These are phyloP conservation scores for Carex parvula DNA, from an alignment of 176 grass and related monocot genomes.

Conservation along the genomic window DNA sequence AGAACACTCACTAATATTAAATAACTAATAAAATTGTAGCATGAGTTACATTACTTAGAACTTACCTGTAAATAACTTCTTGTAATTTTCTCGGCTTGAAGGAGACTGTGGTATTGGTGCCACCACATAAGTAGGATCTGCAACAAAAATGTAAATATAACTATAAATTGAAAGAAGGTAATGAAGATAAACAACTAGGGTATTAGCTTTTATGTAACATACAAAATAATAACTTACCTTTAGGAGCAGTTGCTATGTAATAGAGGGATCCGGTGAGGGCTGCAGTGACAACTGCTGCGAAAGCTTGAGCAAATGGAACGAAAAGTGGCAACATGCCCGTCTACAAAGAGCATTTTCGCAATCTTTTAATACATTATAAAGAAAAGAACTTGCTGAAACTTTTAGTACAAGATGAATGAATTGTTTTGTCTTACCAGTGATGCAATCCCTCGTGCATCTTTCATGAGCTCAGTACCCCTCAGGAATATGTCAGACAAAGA, in stretches of 20 bases:
- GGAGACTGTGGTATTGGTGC: slow-evolving; percentile 55
- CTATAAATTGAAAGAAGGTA: neutral
- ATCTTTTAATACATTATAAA: neutral
- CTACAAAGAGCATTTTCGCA: slow-evolving; percentile 33
- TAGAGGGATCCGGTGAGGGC: slow-evolving; percentile 89
- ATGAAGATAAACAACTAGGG: neutral
- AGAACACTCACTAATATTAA: neutral
- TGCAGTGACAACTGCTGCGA: slow-evolving; percentile 86
- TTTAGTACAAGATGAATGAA: neutral
- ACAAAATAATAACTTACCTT: slow-evolving; percentile 36
- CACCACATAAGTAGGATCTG: slow-evolving; percentile 96
- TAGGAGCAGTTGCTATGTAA: slow-evolving; percentile 70
- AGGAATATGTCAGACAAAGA: slow-evolving; percentile 80
- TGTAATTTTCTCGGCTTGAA: slow-evolving; percentile 59
- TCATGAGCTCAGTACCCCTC: slow-evolving; percentile 80
- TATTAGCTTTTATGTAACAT: neutral
- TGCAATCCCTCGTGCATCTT: slow-evolving; percentile 77
- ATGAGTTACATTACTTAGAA: slow-evolving; percentile 11
- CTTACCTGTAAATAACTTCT: slow-evolving; percentile 78
- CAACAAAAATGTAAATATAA: slow-evolving; percentile 10
- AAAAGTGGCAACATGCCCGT: slow-evolving; percentile 77
- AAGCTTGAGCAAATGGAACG: slow-evolving; percentile 90
- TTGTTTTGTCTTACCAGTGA: slow-evolving; percentile 47
- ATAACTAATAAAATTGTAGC: neutral
- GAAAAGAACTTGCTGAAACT: neutral